Base-by-base conservation (phyloP, 2,329 filamentous ascomycete genomes). In the Davidsoniella australis region DNA sequence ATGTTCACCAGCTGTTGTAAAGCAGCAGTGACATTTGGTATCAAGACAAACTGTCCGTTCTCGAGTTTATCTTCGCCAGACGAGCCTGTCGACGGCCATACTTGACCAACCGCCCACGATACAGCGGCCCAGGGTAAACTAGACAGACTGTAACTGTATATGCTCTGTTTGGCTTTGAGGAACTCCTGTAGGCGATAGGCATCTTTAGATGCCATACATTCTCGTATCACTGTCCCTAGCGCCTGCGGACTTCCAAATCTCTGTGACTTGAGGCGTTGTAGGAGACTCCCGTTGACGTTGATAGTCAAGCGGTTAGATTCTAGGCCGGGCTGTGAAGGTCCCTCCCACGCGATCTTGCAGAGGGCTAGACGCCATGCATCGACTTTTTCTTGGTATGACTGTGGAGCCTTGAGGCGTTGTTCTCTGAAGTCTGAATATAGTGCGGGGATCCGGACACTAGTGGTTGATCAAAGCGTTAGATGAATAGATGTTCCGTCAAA, bases 361-460 rank as follows among this genome's bases (percentile, higher is more conserved):
- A 94, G 71, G 2, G 79, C 86, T 38, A 75, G 73, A 51, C 80
- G 77, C 87, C 87, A 94, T 47, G 85, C 84, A 5, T 73, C 66
- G 40, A 85, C 69, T 61, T 94, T 94, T 41, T 86, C 85, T 17
- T 71, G 67, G 66, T 86, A 94, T 58, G 85, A 86, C 62, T 93
- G 85, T 1, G 86, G 85, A 60, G 94, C 89, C 18, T 83, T 76
- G 38, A 73, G 76, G 57, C 73, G 73, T 56, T 89, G 85, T 4
- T 76, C 65, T 37, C 77, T 71, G 60, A 94, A 94, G 62, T 94
- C 87, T 44, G 86, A 88, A 66, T 93, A 94, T 42, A 94, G 77
- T 4, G 86, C 88, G 10, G 85, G 80, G 10, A 94, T 72, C 45
- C 87, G 83, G 55, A 80, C 75, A 66, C 81, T 86, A 56, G 62